Evolutionary conservation across 2,329 filamentous ascomycete species (phyloP).

Genomic region (Aspergillus novofumigatus): DNA sequence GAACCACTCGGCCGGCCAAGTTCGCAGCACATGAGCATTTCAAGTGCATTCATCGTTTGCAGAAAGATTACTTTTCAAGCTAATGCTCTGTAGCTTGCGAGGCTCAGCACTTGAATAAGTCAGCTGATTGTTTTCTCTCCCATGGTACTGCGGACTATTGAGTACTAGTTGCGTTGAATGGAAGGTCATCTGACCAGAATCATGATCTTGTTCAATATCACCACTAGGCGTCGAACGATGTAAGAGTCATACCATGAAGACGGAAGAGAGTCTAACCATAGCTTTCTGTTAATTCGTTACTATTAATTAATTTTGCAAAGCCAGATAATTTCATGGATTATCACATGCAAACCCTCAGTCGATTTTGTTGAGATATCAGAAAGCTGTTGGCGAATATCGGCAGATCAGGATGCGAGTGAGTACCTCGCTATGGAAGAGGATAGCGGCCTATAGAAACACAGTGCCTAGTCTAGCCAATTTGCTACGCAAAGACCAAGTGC

Average conservation of each 20-base stretch:
- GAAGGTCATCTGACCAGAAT: neutral
- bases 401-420: neutral
- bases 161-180: neutral
- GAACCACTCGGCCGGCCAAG: neutral
- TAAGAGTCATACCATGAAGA: neutral
- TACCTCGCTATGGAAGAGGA: neutral
- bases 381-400: neutral
- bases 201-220: neutral
- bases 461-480: too few relatives aligned
- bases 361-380: neutral
- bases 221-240: neutral
- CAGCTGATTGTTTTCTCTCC: neutral
- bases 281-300: neutral
- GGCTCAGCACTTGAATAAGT: neutral
- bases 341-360: neutral
- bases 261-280: neutral
- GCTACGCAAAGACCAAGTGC: neutral
- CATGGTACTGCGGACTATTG: neutral
- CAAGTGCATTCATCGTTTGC: neutral
- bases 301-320: neutral
- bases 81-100: neutral
- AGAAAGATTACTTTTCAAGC: neutral
- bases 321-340: neutral
- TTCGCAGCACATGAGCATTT: neutral
- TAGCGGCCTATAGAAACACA: too few relatives aligned